These are phyloP conservation scores for Aspergillus latus DNA, from an alignment of 2,329 filamentous ascomycete genomes.

Conservation along the genomic window DNA sequence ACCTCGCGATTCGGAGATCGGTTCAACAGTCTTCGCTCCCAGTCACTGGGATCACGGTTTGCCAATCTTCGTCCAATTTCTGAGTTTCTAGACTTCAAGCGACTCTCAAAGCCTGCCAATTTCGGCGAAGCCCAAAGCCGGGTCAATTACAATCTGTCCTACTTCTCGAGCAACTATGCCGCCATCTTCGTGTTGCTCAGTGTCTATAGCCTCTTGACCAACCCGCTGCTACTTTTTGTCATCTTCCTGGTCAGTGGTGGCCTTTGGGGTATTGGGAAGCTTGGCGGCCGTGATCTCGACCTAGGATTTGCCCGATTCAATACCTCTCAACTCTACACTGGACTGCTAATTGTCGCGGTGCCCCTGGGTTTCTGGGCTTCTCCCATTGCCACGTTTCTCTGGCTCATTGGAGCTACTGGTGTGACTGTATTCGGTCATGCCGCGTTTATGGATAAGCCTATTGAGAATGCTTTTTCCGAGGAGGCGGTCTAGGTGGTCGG, in stretches of 20 bases:
- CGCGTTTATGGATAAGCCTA: slow-evolving; percentile 94
- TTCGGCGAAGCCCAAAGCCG: slow-evolving; percentile 87
- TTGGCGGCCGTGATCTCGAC: slow-evolving; percentile 84
- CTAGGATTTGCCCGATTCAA: slow-evolving; percentile 79
- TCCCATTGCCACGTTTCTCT: slow-evolving; percentile 80
- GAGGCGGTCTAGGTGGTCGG: slow-evolving; percentile 99
- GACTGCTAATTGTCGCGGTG: slow-evolving; percentile 76
- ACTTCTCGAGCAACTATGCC: slow-evolving; percentile 99
- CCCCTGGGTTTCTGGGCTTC: slow-evolving; percentile 83
- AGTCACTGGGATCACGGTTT: slow-evolving; percentile 78
- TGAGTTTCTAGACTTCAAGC: slow-evolving; percentile 96
- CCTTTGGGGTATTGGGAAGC: slow-evolving; percentile 87
- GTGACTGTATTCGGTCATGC: slow-evolving; percentile 95
- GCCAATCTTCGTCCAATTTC: slow-evolving; percentile 86
- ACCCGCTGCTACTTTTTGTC: slow-evolving; percentile 82
- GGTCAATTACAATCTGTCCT: slow-evolving; percentile 93
- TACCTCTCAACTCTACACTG: slow-evolving; percentile 91
- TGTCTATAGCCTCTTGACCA: slow-evolving; percentile 92
- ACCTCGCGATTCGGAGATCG: slow-evolving; percentile 91
- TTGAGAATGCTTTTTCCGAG: slow-evolving; percentile 99
- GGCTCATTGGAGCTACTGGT: slow-evolving; percentile 93
- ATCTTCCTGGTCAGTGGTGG: slow-evolving; percentile 83
- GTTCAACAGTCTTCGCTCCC: slow-evolving; percentile 77
- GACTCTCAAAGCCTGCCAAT: slow-evolving; percentile 88
- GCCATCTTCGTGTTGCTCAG: slow-evolving; percentile 91